Percentiles rank a stretch among this genome's conserved stretches.
phyloP scores from a whole-genome alignment of 768 basidiomycete species.

The Podaxis sp. region DNA sequence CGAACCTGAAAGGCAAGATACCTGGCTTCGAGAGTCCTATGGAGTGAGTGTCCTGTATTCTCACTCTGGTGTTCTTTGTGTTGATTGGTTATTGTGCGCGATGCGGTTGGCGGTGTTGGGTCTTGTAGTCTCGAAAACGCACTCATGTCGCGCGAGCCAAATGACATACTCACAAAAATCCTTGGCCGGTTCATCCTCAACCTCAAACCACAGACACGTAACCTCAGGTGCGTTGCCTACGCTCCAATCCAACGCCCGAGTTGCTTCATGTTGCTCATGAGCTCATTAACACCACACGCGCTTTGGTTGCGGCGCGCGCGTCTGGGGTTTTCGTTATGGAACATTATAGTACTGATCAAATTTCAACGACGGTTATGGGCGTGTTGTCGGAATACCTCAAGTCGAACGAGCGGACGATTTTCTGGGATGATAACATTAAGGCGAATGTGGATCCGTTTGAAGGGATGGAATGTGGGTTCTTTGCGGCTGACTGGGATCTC shows the following conservation, averaged over 20 bases:
- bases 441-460: constrained; percentile 76
- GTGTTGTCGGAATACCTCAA: constrained; percentile 76
- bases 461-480: constrained; percentile 69
- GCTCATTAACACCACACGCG: constrained; percentile 13
- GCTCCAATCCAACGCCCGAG: constrained; percentile 27
- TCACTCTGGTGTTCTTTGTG: constrained; percentile 16
- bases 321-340: background rate
- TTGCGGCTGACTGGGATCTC: constrained; percentile 76
- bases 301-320: background rate
- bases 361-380: constrained; percentile 70
- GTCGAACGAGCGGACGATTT: constrained; percentile 70
- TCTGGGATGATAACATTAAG: constrained; percentile 72
- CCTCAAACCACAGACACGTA: constrained; percentile 86
- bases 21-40: constrained; percentile 79
- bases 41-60: constrained; percentile 60
- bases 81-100: constrained; percentile 11
- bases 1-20: constrained; percentile 68
- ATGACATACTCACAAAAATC: constrained; percentile 70
- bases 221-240: constrained; percentile 64
- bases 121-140: constrained; percentile 74
- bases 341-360: constrained; percentile 67
- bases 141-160: constrained; percentile 67
- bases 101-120: constrained; percentile 20
- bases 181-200: constrained; percentile 78
- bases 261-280: constrained; percentile 8